These are phyloP conservation scores for Boletus pseudo-olivaceus DNA, from an alignment of 768 basidiomycete species.

Conservation along the genomic window DNA sequence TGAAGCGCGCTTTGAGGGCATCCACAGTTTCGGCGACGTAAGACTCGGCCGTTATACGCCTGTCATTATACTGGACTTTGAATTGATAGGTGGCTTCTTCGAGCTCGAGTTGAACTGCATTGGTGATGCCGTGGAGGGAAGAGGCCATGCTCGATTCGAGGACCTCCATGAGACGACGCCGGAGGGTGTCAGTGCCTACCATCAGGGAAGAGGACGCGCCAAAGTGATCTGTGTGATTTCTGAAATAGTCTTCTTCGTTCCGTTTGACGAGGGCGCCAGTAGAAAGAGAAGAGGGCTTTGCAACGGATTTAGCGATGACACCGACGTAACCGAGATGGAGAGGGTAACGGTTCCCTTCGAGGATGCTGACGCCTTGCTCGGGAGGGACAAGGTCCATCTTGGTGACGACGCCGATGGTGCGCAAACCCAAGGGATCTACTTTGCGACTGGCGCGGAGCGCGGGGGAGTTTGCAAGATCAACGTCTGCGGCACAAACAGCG, in stretches of 20 bases:
- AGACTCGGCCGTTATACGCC: constrained; percentile 89
- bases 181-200: constrained; percentile 89
- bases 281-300: constrained; percentile 49
- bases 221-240: constrained; percentile 58
- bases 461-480: constrained; percentile 97
- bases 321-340: constrained; percentile 96
- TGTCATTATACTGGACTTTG: constrained; percentile 98
- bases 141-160: constrained; percentile 97
- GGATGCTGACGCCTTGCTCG: constrained; percentile 74
- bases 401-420: constrained; percentile 96
- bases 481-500: constrained; percentile 98
- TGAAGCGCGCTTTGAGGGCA: constrained; percentile 84
- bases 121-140: constrained; percentile 92
- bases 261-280: constrained; percentile 48
- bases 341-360: constrained; percentile 92
- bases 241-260: constrained; percentile 68
- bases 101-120: constrained; percentile 94
- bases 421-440: constrained; percentile 90
- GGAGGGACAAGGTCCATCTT: constrained; percentile 98
- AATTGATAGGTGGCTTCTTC: constrained; percentile 98
- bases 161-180: constrained; percentile 91
- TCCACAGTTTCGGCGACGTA: constrained; percentile 99
- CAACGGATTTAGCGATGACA: constrained; percentile 81
- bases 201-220: constrained; percentile 62
- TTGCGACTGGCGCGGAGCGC: constrained; percentile 90